These are phyloP conservation scores for Trypanosoma rangeli DNA, from an alignment of 208 protist species.

Conservation along the genomic window DNA sequence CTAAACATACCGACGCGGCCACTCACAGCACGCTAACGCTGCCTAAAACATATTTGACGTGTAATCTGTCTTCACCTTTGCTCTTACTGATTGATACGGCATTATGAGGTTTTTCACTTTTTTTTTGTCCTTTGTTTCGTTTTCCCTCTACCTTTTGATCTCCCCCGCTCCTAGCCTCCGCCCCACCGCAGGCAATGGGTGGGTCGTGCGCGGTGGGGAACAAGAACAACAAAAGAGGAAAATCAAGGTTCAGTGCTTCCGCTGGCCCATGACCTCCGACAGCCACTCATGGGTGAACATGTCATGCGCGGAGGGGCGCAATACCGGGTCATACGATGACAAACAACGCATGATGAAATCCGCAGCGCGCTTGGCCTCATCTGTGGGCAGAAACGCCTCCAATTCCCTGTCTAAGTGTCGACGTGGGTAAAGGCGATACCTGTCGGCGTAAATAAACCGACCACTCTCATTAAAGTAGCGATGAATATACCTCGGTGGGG, in stretches of 20 bases:
- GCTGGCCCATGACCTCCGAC: conserved; percentile 20
- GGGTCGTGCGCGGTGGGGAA: not conserved
- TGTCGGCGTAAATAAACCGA: conserved; percentile 57
- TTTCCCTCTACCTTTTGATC: not conserved
- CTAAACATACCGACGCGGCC: too few species aligned
- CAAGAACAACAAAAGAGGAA: conserved; percentile 15
- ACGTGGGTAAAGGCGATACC: conserved; percentile 41
- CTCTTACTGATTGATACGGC: too few species aligned
- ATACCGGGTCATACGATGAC: conserved; percentile 53
- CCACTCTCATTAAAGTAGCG: conserved; percentile 59
- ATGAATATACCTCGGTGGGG: conserved; percentile 63
- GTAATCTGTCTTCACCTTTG: too few species aligned
- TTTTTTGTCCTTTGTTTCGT: not conserved
- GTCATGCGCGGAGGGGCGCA: conserved; percentile 51
- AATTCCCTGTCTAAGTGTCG: conserved; percentile 58
- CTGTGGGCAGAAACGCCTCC: conserved; percentile 35
- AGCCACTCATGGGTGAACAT: conserved; percentile 67
- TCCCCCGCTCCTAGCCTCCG: not conserved
- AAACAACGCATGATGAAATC: conserved; percentile 71
- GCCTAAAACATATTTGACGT: too few species aligned
- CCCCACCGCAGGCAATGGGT: too few species aligned
- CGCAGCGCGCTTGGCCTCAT: conserved; percentile 40
- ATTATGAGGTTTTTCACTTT: conserved; percentile 2
- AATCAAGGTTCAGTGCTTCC: conserved; percentile 2
- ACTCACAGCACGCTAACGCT: too few species aligned